Percentiles rank a stretch among this genome's conserved stretches.
phyloP scores from a whole-genome alignment of 1,284 basidiomycete species.

The Sporisorium scitamineum region DNA sequence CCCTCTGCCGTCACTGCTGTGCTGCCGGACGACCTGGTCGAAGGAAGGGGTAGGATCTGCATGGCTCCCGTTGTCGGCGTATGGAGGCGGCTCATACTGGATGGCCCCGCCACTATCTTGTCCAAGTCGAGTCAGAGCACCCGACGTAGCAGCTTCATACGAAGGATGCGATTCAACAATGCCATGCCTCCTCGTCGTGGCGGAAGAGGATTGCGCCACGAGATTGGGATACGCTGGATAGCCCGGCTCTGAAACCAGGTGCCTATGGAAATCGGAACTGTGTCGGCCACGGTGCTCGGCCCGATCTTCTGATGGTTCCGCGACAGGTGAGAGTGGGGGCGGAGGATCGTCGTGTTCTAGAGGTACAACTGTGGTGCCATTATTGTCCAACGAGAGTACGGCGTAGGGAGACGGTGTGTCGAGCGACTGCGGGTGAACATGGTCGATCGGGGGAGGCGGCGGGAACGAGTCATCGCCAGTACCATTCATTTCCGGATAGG shows the following conservation, averaged over 20 bases:
- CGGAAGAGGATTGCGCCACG: neutral
- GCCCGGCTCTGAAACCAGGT: neutral
- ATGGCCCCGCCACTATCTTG: too few species aligned
- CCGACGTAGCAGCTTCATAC: slow-evolving; percentile 34
- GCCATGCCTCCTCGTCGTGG: neutral
- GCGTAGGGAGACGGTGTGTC: slow-evolving; percentile 8
- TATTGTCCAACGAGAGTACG: neutral
- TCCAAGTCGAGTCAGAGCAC: neutral
- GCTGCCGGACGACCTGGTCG: slow-evolving; percentile 33
- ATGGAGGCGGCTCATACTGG: slow-evolving; percentile 35
- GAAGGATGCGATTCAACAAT: slow-evolving; percentile 22
- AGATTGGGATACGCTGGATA: slow-evolving; percentile 10
- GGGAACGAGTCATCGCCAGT: slow-evolving; percentile 10
- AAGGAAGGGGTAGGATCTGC: slow-evolving; percentile 30
- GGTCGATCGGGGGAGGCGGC: slow-evolving; percentile 42
- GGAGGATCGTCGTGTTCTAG: slow-evolving; percentile 26
- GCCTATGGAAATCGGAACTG: neutral
- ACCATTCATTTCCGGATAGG: slow-evolving; percentile 10
- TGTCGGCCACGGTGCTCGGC: neutral
- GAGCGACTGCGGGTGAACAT: neutral
- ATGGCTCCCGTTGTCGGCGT: slow-evolving; percentile 18
- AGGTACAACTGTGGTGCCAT: neutral
- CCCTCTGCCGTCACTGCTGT: neutral
- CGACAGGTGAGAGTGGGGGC: slow-evolving; percentile 22
- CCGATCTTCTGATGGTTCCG: slow-evolving; percentile 1